These are phyloP conservation scores for Capsella rubella DNA, from an alignment of 441 rosid genomes.

Conservation along the genomic window DNA sequence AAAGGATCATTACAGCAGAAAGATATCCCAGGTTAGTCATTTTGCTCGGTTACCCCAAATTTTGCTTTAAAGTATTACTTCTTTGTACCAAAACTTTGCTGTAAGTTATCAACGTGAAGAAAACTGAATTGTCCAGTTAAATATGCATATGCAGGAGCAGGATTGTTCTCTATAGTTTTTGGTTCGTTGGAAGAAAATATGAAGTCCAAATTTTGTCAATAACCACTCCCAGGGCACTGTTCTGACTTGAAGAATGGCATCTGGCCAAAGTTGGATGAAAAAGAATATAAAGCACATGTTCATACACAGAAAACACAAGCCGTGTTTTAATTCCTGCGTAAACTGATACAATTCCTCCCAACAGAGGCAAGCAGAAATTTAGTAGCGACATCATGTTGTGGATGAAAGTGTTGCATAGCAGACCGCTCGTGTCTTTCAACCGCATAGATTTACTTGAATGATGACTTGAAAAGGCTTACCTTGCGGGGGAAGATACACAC, in stretches of 20 bases:
- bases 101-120: not conserved
- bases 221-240: constrained; percentile 15
- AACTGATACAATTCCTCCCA: not conserved
- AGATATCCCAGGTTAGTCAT: constrained; percentile 64
- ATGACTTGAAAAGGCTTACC: constrained; percentile 18
- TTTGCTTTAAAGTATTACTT: not conserved
- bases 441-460: not conserved
- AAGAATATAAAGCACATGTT: constrained; percentile 1
- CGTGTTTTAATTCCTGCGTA: constrained; percentile 1
- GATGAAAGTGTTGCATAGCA: constrained; percentile 30
- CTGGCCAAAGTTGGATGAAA: not conserved
- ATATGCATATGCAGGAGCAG: constrained; percentile 67
- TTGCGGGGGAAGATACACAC: constrained; percentile 6
- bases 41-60: constrained; percentile 22
- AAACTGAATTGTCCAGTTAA: constrained; percentile 4
- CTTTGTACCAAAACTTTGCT: not conserved
- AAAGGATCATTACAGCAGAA: constrained; percentile 74
- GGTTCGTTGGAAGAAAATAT: constrained; percentile 59
- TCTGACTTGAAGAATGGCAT: constrained; percentile 10
- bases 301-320: constrained; percentile 5
- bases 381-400: not conserved
- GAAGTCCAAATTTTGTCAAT: constrained; percentile 59
- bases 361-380: not conserved
- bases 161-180: constrained; percentile 59
- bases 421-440: constrained; percentile 22